Evolutionary conservation across 1,139 yeast species (phyloP), one percentile per base, ranked within the genome.

Genomic region (Pneumocystis sp.): DNA sequence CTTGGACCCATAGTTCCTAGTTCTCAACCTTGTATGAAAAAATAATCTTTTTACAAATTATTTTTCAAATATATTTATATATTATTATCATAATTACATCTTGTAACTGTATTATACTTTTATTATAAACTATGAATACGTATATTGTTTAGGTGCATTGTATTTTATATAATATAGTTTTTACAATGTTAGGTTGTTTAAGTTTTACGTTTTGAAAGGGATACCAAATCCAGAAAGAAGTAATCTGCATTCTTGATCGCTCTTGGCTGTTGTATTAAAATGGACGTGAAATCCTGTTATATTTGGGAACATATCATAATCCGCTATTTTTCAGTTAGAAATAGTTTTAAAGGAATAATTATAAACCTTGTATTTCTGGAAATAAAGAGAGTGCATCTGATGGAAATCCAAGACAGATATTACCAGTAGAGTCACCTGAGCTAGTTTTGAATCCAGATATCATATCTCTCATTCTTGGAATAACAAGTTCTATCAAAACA

Each of bases 401-500:
- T 63, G 82, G 83, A 70, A 95, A 78, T 61, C 97, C 97, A 73
- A 95, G 85, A 21, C 95, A 82, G 68, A 95, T 82, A 74, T 89
- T 89, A 65, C 98, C 99, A 72, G 81, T 82, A 66, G 82, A 80
- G 75, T 91, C 97, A 68, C 98, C 98, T 3, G 93, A 79, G 61
- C 82, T 79, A 74, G 83, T 83, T 63, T 84, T 82, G 65, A 95
- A 80, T 63, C 97, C 97, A 69, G 79, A 78, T 76, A 88, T 93
- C 21, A 50, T 3, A 63, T 91, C 89, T 82, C 96, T 87, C 68
- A 91, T 84, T 76, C 96, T 83, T 63, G 99, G 98, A 71, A 93
- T 81, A 39, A 95, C 98, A 71, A 95, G 79, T 76, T 95, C 98
- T 1, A 95, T 84, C 72, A 95, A 78, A 0, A 98, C 93, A 31